phyloP scores from a whole-genome alignment of 1,284 basidiomycete genomes.

The Marasmius sp. region DNA sequence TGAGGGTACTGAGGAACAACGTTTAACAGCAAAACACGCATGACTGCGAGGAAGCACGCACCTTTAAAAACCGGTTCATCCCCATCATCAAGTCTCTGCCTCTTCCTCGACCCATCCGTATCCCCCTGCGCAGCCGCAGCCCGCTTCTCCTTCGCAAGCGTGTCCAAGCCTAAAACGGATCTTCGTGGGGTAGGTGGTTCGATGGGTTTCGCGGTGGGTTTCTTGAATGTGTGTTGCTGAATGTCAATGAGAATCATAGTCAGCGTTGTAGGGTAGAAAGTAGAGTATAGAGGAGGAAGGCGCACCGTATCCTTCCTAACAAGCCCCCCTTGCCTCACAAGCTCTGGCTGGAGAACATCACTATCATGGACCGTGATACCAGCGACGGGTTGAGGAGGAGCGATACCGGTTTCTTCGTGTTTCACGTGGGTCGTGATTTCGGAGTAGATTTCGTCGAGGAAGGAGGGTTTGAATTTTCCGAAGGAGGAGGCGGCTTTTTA shows the following conservation, averaged over 20 bases:
- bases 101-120: conserved; percentile 62
- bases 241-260: no score
- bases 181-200: conserved; percentile 72
- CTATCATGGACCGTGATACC: conserved; percentile 80
- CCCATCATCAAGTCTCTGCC: conserved; percentile 58
- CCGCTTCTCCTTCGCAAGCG: conserved; percentile 84
- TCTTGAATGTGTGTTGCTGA: conserved; percentile 76
- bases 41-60: conserved; percentile 29
- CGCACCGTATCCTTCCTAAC: conserved; percentile 67
- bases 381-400: conserved; percentile 55
- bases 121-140: conserved; percentile 43
- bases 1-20: conserved; percentile 59
- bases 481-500: conserved; percentile 72
- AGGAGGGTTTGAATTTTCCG: conserved; percentile 78
- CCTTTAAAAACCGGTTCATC: conserved; percentile 82
- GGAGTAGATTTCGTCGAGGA: conserved; percentile 47
- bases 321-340: conserved; percentile 73
- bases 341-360: conserved; percentile 82
- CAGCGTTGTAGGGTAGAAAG: conserved; percentile 4
- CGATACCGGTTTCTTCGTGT: conserved; percentile 58
- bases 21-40: conserved; percentile 3
- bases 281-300: conserved; percentile 6
- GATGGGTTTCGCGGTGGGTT: conserved; percentile 62
- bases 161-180: conserved; percentile 85
- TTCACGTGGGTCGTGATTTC: conserved; percentile 63